These are phyloP conservation scores for Mycena haematopus DNA, from an alignment of 768 basidiomycete genomes.

Conservation along the genomic window DNA sequence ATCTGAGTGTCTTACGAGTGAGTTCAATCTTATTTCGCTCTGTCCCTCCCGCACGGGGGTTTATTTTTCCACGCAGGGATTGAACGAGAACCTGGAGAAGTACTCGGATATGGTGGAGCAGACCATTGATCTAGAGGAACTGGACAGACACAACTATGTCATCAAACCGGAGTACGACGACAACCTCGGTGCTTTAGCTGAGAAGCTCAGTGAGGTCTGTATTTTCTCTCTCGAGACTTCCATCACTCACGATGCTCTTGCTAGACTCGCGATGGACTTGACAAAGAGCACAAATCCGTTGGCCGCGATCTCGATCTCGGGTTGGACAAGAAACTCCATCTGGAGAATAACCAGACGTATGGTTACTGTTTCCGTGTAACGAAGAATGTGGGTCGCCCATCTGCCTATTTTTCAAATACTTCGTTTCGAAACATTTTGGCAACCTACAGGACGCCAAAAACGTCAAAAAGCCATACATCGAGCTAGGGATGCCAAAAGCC, in stretches of 20 bases:
- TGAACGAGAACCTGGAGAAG: slow-evolving; percentile 67
- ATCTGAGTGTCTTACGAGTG: slow-evolving; percentile 68
- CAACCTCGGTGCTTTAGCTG: slow-evolving; percentile 69
- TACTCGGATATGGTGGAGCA: slow-evolving; percentile 95
- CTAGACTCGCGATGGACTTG: slow-evolving; percentile 77
- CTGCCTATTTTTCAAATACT: too few relatives aligned
- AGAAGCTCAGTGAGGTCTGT: slow-evolving; percentile 64
- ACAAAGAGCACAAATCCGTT: slow-evolving; percentile 76
- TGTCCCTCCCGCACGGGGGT: neutral
- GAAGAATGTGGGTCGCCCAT: slow-evolving; percentile 73
- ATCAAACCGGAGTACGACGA: slow-evolving; percentile 93
- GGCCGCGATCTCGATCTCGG: slow-evolving; percentile 80
- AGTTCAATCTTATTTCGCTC: slow-evolving; percentile 19
- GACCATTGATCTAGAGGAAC: slow-evolving; percentile 88
- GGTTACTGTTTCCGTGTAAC: slow-evolving; percentile 94
- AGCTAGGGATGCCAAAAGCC: slow-evolving; percentile 83
- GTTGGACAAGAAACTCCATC: slow-evolving; percentile 92
- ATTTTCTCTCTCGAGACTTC: neutral
- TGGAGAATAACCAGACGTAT: slow-evolving; percentile 89
- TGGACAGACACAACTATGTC: slow-evolving; percentile 85
- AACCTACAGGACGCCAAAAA: slow-evolving; percentile 79
- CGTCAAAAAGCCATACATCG: slow-evolving; percentile 70
- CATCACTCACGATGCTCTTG: neutral
- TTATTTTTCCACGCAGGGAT: slow-evolving; percentile 52
- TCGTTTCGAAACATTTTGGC: neutral